Conservation (phyloP, 345 rosid species). For the Populus alba region DNA sequence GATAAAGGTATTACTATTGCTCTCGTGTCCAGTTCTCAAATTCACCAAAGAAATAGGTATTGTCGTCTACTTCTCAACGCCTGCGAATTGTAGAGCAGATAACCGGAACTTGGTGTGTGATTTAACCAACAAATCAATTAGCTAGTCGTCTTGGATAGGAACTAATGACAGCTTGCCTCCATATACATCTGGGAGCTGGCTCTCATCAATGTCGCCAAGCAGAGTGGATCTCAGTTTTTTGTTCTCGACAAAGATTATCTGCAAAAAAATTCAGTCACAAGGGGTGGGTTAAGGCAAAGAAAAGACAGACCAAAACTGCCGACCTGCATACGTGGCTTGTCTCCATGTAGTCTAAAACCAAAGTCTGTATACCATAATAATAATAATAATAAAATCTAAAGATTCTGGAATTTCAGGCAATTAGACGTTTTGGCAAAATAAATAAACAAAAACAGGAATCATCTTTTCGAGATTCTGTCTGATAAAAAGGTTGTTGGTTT, state of each 20-base stretch:
- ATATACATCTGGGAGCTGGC: constrained; percentile 69
- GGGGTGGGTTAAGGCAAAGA: neutral
- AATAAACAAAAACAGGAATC: neutral
- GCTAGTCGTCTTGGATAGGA: constrained; percentile 52
- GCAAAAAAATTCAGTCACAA: constrained; percentile 12
- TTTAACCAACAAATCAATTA: neutral
- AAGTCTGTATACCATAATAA: neutral
- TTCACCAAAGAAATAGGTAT: neutral
- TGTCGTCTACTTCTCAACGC: neutral
- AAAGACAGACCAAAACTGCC: neutral
- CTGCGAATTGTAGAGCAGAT: neutral
- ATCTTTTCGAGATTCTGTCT: neutral
- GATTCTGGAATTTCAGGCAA: neutral
- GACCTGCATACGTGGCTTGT: neutral
- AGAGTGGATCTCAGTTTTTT: constrained; percentile 59
- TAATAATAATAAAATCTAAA: neutral
- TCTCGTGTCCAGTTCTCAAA: neutral
- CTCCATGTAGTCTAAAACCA: neutral
- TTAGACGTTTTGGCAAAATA: neutral
- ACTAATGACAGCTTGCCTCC: constrained; percentile 71
- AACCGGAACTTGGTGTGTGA: neutral
- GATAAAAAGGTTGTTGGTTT: neutral
- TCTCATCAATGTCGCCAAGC: constrained; percentile 69
- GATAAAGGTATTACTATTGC: neutral
- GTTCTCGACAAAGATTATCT: constrained; percentile 82